A percentile compares a stretch with the other conserved stretches of the same genome.
These are phyloP conservation scores for Septoria linicola DNA, from an alignment of 2,329 filamentous ascomycete species.

Conservation along the genomic window DNA sequence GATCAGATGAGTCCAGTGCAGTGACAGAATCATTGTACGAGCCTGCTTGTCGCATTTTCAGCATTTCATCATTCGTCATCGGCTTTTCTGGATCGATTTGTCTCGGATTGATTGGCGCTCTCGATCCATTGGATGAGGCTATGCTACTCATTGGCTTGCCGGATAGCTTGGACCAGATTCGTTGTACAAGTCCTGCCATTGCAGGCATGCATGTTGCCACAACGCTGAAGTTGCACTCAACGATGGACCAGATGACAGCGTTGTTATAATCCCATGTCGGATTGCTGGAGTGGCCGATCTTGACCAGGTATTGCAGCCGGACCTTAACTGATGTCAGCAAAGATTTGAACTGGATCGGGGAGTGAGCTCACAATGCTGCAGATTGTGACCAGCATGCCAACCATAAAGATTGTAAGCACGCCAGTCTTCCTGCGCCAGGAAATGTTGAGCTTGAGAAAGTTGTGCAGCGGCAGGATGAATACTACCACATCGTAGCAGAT, in stretches of 20 bases:
- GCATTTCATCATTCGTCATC: conserved; percentile 21
- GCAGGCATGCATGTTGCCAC: conserved; percentile 27
- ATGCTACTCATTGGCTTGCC: conserved; percentile 20
- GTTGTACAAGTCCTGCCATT: conserved; percentile 23
- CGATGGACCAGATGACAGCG: conserved; percentile 19
- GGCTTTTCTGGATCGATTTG: conserved; percentile 24
- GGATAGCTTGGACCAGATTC: conserved; percentile 20
- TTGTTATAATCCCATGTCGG: conserved; percentile 26
- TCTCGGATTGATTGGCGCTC: conserved; percentile 21
- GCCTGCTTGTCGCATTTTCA: conserved; percentile 17
- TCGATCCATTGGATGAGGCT: conserved; percentile 15
- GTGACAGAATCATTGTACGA: conserved; percentile 10
- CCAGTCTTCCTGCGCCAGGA: conserved; percentile 25
- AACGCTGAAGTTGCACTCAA: conserved; percentile 25
- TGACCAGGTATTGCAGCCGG: conserved; percentile 25
- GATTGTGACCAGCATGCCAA: conserved; percentile 22
- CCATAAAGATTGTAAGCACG: conserved; percentile 25
- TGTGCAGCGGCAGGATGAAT: conserved; percentile 26
- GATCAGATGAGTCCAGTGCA: conserved; percentile 16
- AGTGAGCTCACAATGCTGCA: conserved; percentile 20
- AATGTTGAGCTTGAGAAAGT: conserved; percentile 27
- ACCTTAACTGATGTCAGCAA: neutral
- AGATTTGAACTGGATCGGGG: neutral
- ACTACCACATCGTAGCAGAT: conserved; percentile 28
- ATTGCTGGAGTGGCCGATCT: conserved; percentile 21